A percentile compares a stretch with the other conserved stretches of the same genome.
Evolutionary conservation across 2,329 filamentous ascomycete genomes (phyloP).

Genomic region (Sphaerulina vaccinii): DNA sequence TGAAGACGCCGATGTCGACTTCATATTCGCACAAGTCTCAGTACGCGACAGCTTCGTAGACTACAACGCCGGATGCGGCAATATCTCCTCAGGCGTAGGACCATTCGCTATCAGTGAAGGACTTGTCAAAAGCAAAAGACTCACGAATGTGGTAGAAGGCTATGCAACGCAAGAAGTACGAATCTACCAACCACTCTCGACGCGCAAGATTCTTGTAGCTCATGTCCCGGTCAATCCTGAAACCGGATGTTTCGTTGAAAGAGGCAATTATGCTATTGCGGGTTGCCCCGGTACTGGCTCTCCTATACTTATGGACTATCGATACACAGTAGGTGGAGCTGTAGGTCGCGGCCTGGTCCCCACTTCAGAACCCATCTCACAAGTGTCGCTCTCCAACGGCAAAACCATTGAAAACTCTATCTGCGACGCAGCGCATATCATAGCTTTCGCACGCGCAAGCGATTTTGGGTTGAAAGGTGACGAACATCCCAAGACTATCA

Average conservation of each 20-base stretch:
- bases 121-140: slow-evolving; percentile 15
- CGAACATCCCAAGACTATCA: slow-evolving; percentile 20
- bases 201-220: slow-evolving; percentile 20
- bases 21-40: slow-evolving; percentile 23
- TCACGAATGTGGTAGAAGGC: slow-evolving; percentile 9
- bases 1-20: slow-evolving; percentile 23
- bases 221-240: slow-evolving; percentile 19
- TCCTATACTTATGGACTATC: slow-evolving; percentile 25
- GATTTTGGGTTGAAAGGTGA: slow-evolving; percentile 20
- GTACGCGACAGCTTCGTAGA: slow-evolving; percentile 21
- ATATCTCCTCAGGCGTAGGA: slow-evolving; percentile 24
- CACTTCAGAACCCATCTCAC: slow-evolving; percentile 12
- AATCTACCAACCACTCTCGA: slow-evolving; percentile 21
- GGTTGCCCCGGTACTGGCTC: slow-evolving; percentile 21
- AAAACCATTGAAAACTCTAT: slow-evolving; percentile 17
- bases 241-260: slow-evolving; percentile 17
- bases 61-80: slow-evolving; percentile 22
- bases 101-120: slow-evolving; percentile 24
- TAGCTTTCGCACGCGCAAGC: slow-evolving; percentile 19
- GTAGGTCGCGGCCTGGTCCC: slow-evolving; percentile 20
- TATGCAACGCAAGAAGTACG: slow-evolving; percentile 23
- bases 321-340: slow-evolving; percentile 20
- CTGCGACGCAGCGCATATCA: slow-evolving; percentile 23
- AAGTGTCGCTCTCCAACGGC: slow-evolving; percentile 15
- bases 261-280: slow-evolving; percentile 21